Conservation (phyloP, 805 yeast genomes). For the Candida nanaspora region DNA sequence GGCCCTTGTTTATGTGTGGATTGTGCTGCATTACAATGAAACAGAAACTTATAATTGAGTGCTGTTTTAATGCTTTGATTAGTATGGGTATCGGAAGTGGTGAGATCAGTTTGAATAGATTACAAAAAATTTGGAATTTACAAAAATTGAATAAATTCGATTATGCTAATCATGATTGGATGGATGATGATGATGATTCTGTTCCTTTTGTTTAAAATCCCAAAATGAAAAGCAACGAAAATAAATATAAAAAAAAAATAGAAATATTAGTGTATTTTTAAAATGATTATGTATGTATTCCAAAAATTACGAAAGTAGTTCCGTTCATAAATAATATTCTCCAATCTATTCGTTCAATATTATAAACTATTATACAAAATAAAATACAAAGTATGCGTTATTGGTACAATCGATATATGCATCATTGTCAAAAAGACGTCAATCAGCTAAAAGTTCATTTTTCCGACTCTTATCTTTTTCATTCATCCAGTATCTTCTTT, state of each 20-base stretch:
- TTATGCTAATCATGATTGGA: conserved; percentile 16
- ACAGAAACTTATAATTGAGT: conserved; percentile 26
- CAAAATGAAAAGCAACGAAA: no score
- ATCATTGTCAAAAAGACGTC: no score
- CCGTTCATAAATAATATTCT: no score
- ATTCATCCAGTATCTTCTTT: conserved; percentile 30
- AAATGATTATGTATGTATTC: no score
- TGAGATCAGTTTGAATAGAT: conserved; percentile 24
- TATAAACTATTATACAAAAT: no score
- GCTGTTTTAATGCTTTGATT: conserved; percentile 27
- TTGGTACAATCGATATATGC: no score
- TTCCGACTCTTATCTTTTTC: conserved; percentile 31
- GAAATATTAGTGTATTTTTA: no score
- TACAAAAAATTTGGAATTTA: conserved; percentile 24
- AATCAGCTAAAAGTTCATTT: conserved; percentile 25
- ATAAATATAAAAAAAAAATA: no score
- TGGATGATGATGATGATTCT: conserved; percentile 26
- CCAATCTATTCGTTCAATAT: no score
- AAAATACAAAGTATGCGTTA: no score
- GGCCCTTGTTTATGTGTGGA: conserved; percentile 30
- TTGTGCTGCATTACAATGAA: conserved; percentile 22
- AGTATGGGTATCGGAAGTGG: conserved; percentile 29
- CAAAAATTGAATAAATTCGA: conserved; percentile 19
- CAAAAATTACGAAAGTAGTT: no score
- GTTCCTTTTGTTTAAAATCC: conserved; percentile 24